These are phyloP conservation scores for Solanum sejunctum DNA, from an alignment of 257 asterid species.

Conservation along the genomic window DNA sequence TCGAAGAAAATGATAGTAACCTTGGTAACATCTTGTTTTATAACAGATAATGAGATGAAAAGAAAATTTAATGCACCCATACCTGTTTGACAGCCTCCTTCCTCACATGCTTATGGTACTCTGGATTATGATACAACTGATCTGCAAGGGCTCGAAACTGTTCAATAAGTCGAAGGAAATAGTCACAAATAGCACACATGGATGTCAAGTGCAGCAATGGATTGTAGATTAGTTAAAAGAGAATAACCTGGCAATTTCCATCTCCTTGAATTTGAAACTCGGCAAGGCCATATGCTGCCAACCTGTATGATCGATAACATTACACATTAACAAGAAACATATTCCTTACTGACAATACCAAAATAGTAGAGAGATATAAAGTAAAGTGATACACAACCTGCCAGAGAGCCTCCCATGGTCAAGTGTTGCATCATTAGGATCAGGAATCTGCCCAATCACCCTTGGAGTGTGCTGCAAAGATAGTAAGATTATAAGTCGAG, in stretches of 20 bases:
- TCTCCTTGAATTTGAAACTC: constrained; percentile 92
- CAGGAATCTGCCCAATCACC: constrained; percentile 64
- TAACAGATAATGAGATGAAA: not conserved
- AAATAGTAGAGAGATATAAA: not conserved
- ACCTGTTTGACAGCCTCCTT: constrained; percentile 71
- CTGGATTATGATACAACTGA: constrained; percentile 52
- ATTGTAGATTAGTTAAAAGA: not conserved
- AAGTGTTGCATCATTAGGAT: constrained; percentile 69
- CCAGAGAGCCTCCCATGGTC: constrained; percentile 81
- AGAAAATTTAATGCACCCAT: constrained; percentile 1
- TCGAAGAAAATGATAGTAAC: not conserved
- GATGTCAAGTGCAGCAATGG: not conserved
- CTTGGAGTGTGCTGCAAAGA: constrained; percentile 87
- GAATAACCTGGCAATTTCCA: constrained; percentile 91
- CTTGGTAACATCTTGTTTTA: not conserved
- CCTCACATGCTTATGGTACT: constrained; percentile 58
- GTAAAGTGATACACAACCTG: constrained; percentile 33
- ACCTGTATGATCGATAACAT: constrained; percentile 25
- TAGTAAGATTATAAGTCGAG: constrained; percentile 15
- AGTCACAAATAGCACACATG: not conserved
- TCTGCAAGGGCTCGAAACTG: constrained; percentile 75
- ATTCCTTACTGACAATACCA: not conserved
- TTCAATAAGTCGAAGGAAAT: not conserved
- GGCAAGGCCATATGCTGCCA: constrained; percentile 63
- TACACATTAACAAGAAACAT: not conserved